Evolutionary conservation across 345 rosid genomes (phyloP).

Genomic region (Camelina neglecta): DNA sequence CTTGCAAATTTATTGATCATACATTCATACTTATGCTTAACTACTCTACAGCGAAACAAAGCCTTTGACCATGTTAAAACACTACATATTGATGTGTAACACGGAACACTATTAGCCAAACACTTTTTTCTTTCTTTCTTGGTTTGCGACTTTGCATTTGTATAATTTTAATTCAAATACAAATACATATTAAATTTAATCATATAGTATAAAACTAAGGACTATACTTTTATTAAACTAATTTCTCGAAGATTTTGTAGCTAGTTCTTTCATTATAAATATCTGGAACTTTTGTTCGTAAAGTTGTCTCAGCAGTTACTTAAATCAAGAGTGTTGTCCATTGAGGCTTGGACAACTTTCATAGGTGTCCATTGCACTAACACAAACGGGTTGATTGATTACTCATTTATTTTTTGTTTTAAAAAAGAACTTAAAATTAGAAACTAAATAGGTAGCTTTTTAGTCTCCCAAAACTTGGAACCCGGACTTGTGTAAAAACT

Average conservation of each 20-base stretch:
- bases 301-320: constrained; percentile 29
- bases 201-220: neutral
- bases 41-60: neutral
- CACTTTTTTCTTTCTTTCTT: neutral
- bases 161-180: neutral
- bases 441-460: constrained; percentile 21
- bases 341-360: constrained; percentile 21
- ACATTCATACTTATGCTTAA: too few relatives aligned
- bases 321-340: constrained; percentile 38
- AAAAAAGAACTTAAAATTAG: neutral
- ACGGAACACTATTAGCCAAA: neutral
- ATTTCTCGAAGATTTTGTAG: neutral
- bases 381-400: constrained; percentile 29
- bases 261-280: neutral
- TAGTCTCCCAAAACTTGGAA: constrained; percentile 37
- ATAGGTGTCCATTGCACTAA: constrained; percentile 30
- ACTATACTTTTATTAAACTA: neutral
- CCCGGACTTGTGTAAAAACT: constrained; percentile 27
- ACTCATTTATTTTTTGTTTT: neutral
- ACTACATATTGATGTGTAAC: neutral
- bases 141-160: neutral
- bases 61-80: neutral
- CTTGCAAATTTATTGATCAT: neutral
- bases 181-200: neutral
- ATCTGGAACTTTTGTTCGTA: neutral